These are phyloP conservation scores for Xylaria sp. DNA, from an alignment of 2,329 filamentous ascomycete genomes.

Conservation along the genomic window DNA sequence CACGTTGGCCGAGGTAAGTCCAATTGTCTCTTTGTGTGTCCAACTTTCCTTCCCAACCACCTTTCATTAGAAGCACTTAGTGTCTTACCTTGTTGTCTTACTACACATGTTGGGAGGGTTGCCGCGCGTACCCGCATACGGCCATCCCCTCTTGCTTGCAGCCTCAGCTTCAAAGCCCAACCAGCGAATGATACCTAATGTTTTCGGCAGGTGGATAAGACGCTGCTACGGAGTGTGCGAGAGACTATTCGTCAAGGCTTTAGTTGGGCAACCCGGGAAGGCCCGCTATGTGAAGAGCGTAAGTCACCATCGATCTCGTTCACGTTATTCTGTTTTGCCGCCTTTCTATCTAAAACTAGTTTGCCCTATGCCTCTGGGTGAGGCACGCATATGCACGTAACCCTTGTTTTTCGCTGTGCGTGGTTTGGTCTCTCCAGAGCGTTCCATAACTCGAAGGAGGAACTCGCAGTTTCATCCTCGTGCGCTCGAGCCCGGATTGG, in stretches of 20 bases:
- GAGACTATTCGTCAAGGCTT: constrained; percentile 96
- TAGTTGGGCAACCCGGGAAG: constrained; percentile 94
- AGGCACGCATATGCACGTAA: constrained; percentile 15
- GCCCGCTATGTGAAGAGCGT: constrained; percentile 97
- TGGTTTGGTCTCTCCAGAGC: neutral
- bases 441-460: neutral
- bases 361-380: constrained; percentile 4
- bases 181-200: constrained; percentile 38
- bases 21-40: constrained; percentile 15
- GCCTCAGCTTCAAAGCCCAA: constrained; percentile 34
- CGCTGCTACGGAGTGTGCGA: constrained; percentile 81
- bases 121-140: constrained; percentile 33
- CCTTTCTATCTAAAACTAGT: constrained; percentile 5
- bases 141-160: constrained; percentile 31
- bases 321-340: constrained; percentile 15
- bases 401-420: neutral
- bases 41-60: constrained; percentile 18
- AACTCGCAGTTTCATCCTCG: constrained; percentile 1
- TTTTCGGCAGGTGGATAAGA: constrained; percentile 78
- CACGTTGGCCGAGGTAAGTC: constrained; percentile 80
- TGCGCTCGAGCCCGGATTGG: neutral
- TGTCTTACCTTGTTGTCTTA: constrained; percentile 37
- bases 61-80: constrained; percentile 22
- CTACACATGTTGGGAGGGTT: constrained; percentile 35
- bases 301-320: constrained; percentile 51